A percentile compares a stretch with the other conserved stretches of the same genome.
Evolutionary conservation across 2,329 filamentous ascomycete species (phyloP).

Genomic region (Tolypocladium pustulatum): DNA sequence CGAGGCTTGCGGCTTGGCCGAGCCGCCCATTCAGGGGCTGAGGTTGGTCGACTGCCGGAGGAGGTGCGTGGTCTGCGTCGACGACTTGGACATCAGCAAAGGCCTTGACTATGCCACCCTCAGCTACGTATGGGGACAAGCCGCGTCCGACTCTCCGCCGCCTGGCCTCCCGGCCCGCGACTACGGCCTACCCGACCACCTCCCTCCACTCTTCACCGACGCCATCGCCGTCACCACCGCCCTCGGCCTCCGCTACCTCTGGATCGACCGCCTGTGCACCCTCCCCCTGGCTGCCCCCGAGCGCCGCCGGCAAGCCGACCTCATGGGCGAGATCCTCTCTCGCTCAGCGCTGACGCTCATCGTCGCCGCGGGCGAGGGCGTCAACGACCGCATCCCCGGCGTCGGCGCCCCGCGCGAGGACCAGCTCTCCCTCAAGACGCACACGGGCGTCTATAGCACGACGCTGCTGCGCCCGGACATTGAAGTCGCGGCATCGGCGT

Average conservation of each 20-base stretch:
- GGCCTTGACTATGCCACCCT: conserved; percentile 21
- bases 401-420: conserved; percentile 21
- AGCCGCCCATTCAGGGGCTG: conserved; percentile 14
- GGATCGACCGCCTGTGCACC: conserved; percentile 26
- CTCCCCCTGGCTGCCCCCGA: conserved; percentile 15
- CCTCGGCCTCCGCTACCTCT: conserved; percentile 25
- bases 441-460: conserved; percentile 22
- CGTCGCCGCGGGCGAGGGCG: conserved; percentile 20
- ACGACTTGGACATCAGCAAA: conserved; percentile 12
- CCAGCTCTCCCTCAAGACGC: conserved; percentile 23
- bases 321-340: conserved; percentile 23
- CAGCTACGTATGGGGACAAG: conserved; percentile 22
- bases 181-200: conserved; percentile 11
- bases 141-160: conserved; percentile 6
- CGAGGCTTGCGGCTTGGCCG: conserved; percentile 11
- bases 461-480: conserved; percentile 23
- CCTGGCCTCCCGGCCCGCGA: conserved; percentile 1
- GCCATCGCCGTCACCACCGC: conserved; percentile 19
- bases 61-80: conserved; percentile 16
- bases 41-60: conserved; percentile 21
- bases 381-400: conserved; percentile 21
- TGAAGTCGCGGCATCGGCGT: conserved; percentile 22
- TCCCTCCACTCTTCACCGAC: conserved; percentile 21
- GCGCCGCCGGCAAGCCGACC: conserved; percentile 16
- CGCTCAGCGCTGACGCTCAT: conserved; percentile 23